phyloP scores from a whole-genome alignment of 345 rosid species.

The Citrus mangshanensis region DNA sequence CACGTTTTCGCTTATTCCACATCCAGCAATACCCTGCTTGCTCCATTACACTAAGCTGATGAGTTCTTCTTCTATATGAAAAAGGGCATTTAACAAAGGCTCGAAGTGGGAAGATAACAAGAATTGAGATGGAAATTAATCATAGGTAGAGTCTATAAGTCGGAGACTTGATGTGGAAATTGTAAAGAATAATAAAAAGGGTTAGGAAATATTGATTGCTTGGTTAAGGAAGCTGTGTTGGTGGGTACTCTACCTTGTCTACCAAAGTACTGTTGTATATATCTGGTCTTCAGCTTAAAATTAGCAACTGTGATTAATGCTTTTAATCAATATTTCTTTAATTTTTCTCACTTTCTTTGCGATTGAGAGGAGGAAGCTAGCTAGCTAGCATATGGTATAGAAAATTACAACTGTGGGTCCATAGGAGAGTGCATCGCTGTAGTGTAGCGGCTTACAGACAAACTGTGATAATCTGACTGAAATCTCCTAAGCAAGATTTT shows the following conservation, averaged over 20 bases:
- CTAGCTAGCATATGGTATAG: not conserved
- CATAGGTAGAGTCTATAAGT: not conserved
- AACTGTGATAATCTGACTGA: slow-evolving; percentile 28
- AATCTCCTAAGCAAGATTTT: slow-evolving; percentile 23
- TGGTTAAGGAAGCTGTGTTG: slow-evolving; percentile 36
- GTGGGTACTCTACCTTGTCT: slow-evolving; percentile 40
- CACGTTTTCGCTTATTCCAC: slow-evolving; percentile 43
- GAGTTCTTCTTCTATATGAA: not conserved
- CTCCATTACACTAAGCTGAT: slow-evolving; percentile 28
- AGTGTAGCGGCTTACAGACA: slow-evolving; percentile 19
- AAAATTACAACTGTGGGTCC: slow-evolving; percentile 26
- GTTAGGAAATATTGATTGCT: slow-evolving; percentile 16
- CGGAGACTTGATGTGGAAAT: slow-evolving; percentile 8
- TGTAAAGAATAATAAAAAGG: not conserved
- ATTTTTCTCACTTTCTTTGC: not conserved
- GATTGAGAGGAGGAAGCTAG: not conserved
- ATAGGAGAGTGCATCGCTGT: slow-evolving; percentile 9
- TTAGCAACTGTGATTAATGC: slow-evolving; percentile 1
- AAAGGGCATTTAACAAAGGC: not conserved
- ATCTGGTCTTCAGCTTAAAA: slow-evolving; percentile 10
- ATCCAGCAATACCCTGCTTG: slow-evolving; percentile 39
- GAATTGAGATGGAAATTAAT: not conserved
- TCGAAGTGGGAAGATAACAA: not conserved
- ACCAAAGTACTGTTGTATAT: slow-evolving; percentile 13
- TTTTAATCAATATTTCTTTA: slow-evolving; percentile 4